Evolutionary conservation across 1,284 basidiomycete genomes (phyloP).

Genomic region (Cutaneotrichosporon cutaneum): DNA sequence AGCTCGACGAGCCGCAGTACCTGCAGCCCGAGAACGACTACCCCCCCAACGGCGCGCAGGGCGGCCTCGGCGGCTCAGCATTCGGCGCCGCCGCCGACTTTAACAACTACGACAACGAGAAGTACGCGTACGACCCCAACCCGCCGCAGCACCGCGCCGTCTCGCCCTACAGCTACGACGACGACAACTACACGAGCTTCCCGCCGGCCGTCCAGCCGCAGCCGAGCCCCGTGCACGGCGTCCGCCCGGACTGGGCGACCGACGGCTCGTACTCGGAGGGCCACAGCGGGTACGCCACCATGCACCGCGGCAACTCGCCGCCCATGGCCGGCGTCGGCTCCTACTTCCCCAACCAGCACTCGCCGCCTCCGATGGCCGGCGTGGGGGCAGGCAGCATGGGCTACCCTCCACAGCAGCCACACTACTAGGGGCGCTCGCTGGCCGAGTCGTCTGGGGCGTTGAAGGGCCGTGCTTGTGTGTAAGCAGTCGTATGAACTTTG

Average conservation of each 20-base stretch:
- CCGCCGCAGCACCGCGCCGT: neutral
- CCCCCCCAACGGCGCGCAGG: neutral
- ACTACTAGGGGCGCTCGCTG: conserved; percentile 6
- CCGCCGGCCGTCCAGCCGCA: conserved; percentile 36
- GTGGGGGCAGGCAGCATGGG: neutral
- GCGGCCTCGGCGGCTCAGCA: conserved; percentile 28
- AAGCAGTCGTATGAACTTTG: conserved; percentile 1
- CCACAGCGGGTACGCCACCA: conserved; percentile 7
- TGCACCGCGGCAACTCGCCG: conserved; percentile 8
- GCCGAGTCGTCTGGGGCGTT: neutral
- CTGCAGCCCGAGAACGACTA: conserved; percentile 11
- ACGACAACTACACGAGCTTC: conserved; percentile 39
- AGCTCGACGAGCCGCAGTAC: conserved; percentile 33
- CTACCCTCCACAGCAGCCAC: conserved; percentile 6
- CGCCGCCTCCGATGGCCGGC: neutral
- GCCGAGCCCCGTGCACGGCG: conserved; percentile 23
- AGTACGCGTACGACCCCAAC: conserved; percentile 9
- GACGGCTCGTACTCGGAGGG: conserved; percentile 3
- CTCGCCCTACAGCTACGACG: conserved; percentile 22
- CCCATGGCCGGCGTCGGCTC: conserved; percentile 6
- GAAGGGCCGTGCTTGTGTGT: neutral
- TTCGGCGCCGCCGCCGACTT: conserved; percentile 7
- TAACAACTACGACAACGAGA: conserved; percentile 4
- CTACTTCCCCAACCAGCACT: neutral
- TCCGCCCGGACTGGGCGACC: conserved; percentile 2